phyloP scores from a whole-genome alignment of 345 rosid genomes.

The Eucalyptus cladocalyx region DNA sequence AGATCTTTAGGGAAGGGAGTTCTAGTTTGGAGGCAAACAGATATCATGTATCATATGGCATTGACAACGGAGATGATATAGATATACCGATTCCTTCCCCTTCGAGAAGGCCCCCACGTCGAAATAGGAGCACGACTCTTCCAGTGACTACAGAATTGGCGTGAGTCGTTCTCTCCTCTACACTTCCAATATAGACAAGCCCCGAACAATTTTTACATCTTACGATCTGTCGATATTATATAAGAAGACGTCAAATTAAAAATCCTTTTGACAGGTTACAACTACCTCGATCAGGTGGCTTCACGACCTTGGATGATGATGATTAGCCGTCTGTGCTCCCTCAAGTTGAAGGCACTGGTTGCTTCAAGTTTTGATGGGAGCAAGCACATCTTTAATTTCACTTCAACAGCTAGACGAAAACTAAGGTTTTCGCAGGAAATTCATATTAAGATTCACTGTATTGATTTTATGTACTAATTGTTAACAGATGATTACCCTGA shows the following conservation, averaged over 20 bases:
- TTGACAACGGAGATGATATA: background rate
- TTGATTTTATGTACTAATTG: background rate
- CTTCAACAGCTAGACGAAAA: background rate
- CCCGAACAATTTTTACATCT: background rate
- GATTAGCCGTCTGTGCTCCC: background rate
- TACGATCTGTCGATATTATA: background rate
- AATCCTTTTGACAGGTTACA: background rate
- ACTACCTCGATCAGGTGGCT: background rate
- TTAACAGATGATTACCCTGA: background rate
- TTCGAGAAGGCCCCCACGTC: background rate
- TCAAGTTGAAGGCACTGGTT: background rate
- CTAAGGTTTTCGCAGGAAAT: background rate
- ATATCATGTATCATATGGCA: background rate
- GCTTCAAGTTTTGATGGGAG: background rate
- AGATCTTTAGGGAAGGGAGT: background rate
- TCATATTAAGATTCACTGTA: background rate
- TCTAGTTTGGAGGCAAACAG: background rate
- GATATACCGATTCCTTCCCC: background rate
- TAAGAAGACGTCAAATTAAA: background rate
- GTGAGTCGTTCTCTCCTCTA: background rate
- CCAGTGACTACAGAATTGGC: background rate
- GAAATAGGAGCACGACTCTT: background rate
- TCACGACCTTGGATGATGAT: background rate
- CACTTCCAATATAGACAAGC: background rate
- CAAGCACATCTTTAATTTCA: background rate